These are phyloP conservation scores for Neurospora sp. DNA, from an alignment of 495 filamentous ascomycete genomes.

Conservation along the genomic window DNA sequence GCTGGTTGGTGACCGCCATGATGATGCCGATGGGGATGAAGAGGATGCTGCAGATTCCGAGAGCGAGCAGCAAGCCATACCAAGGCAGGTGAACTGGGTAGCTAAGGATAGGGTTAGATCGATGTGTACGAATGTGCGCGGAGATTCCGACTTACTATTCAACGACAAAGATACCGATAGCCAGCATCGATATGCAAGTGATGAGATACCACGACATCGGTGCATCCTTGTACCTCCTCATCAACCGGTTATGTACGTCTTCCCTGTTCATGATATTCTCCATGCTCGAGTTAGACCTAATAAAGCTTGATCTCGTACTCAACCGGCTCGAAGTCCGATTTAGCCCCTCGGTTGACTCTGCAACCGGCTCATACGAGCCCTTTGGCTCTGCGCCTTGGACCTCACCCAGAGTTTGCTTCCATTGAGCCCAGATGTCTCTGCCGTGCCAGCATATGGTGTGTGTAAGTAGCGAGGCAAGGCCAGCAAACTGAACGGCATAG, in stretches of 20 bases:
- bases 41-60: conserved; percentile 59
- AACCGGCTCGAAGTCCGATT: conserved; percentile 1
- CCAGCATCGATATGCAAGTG: conserved; percentile 58
- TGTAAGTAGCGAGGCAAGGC: conserved; percentile 58
- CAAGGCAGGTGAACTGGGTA: conserved; percentile 66
- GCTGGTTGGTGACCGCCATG: conserved; percentile 78
- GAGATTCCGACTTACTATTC: conserved; percentile 47
- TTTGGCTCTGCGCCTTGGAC: conserved; percentile 29
- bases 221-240: conserved; percentile 64
- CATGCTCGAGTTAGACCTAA: conserved; percentile 29
- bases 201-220: conserved; percentile 68
- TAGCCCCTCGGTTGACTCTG: conserved; percentile 10
- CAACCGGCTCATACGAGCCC: conserved; percentile 33
- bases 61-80: conserved; percentile 68
- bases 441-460: conserved; percentile 68
- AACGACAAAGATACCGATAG: conserved; percentile 72
- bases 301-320: conserved; percentile 1
- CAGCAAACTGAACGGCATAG: conserved; percentile 73
- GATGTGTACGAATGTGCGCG: neutral
- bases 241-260: conserved; percentile 69
- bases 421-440: conserved; percentile 62
- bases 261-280: conserved; percentile 54
- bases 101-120: conserved; percentile 24
- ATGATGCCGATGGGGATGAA: conserved; percentile 76
- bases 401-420: conserved; percentile 43